Percentiles rank a stretch among this genome's conserved stretches.
phyloP scores from a whole-genome alignment of 2,329 filamentous ascomycete genomes.

The Penicillium verrucosum region DNA sequence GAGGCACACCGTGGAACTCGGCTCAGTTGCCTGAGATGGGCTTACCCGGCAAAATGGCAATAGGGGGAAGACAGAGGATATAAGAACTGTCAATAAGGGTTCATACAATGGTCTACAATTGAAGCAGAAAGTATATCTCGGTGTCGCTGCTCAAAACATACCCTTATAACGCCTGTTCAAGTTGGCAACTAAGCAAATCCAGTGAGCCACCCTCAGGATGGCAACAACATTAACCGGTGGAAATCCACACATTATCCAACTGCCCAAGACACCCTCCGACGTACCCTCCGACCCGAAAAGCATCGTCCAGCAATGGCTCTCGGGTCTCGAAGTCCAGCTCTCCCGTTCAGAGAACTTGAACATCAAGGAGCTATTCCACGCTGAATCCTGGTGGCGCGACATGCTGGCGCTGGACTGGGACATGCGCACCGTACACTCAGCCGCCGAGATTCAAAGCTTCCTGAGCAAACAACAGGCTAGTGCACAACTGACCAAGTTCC shows the following conservation, averaged over 20 bases:
- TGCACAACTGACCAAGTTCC: conserved; percentile 29
- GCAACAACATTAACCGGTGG: conserved; percentile 23
- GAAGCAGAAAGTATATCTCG: neutral
- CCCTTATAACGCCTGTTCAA: no score
- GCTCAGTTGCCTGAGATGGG: conserved; percentile 1
- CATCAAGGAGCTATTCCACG: conserved; percentile 31
- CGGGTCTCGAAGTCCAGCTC: conserved; percentile 26
- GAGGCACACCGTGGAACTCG: conserved; percentile 2
- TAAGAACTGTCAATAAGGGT: neutral
- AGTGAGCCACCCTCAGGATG: conserved; percentile 5
- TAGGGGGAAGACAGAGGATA: neutral
- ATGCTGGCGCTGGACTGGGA: conserved; percentile 42
- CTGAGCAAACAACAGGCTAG: conserved; percentile 27
- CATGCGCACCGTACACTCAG: conserved; percentile 35
- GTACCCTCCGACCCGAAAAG: conserved; percentile 21
- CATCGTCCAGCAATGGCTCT: conserved; percentile 36
- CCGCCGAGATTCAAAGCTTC: conserved; percentile 32
- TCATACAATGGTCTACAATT: neutral
- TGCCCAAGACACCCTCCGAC: conserved; percentile 26
- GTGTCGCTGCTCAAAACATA: neutral
- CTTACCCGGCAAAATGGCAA: conserved; percentile 4
- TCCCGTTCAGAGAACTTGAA: conserved; percentile 14
- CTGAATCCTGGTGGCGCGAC: conserved; percentile 44
- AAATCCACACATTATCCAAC: conserved; percentile 31
- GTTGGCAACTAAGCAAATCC: neutral